Percentiles rank a stretch among this genome's conserved stretches.
phyloP scores from a whole-genome alignment of 208 protist species.

The Acanthamoeba sp. region DNA sequence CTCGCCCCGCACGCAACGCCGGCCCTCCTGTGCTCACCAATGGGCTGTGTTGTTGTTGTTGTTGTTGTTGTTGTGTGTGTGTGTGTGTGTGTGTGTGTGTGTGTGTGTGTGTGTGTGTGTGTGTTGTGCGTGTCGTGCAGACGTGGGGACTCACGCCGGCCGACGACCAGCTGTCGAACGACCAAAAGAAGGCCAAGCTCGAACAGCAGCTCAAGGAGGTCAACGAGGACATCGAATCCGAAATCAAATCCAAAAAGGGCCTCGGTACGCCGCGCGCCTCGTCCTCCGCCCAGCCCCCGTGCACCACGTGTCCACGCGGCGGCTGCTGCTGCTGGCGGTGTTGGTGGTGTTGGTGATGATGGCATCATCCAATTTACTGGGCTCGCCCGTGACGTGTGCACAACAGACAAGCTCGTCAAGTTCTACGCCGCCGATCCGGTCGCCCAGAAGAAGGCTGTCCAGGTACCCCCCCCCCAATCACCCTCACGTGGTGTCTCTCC shows the following conservation, averaged over 20 bases:
- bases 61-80: too few species aligned
- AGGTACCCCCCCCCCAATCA: too few species aligned
- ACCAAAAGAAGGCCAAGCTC: conserved; percentile 13
- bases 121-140: background rate
- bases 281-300: too few species aligned
- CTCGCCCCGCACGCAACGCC: background rate
- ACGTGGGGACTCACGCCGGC: background rate
- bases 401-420: conserved; percentile 53
- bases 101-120: too few species aligned
- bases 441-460: conserved; percentile 41
- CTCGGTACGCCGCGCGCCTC: background rate
- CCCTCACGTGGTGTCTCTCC: too few species aligned
- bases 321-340: too few species aligned
- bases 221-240: conserved; percentile 37
- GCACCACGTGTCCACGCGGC: too few species aligned
- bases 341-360: too few species aligned
- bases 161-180: background rate
- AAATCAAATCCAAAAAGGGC: conserved; percentile 59
- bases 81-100: too few species aligned
- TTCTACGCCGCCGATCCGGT: conserved; percentile 36
- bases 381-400: background rate
- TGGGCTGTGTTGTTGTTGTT: too few species aligned
- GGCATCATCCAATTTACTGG: too few species aligned
- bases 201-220: conserved; percentile 38
- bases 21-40: too few species aligned